Base-by-base conservation (phyloP, 148 eudicot species). In the Pharnaceum exiguum region DNA sequence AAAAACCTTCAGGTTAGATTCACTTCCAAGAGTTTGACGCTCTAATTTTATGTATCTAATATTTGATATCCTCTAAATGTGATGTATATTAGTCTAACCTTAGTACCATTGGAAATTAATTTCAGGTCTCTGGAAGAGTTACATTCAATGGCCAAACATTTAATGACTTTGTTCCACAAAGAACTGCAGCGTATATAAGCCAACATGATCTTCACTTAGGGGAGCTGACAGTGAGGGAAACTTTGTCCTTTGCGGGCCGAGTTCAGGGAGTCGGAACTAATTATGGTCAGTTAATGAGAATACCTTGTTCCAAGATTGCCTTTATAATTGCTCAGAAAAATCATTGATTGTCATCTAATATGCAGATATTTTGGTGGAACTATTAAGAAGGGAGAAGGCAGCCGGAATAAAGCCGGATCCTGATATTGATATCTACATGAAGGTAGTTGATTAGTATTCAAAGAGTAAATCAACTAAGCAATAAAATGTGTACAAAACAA, bases 141-240 rank as follows among this genome's bases (percentile, higher is more conserved):
- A 75, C 81, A 0, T 83, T 77, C 55, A 83, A 83, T 59, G 90
- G 90, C 4, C 70, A 71, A 44, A 79, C 62, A 24, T 71, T 80
- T 76, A 23, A 65, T 25, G 90, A 83, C 27, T 83, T 80, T 68
- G 86, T 83, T 17, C 83, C 90, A 24, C 86, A 77, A 49, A 75
- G 82, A 45, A 67, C 86, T 29, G 70, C 90, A 6, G 86, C 90
- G 19, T 83, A 83, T 51, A 80, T 76, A 46, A 80, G 86, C 27
- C 90, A 83, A 42, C 42, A 78, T 71, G 90, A 83, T 58, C 67
- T 83, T 37, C 90, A 83, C 43, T 68, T 75, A 39, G 83, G 81
- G 47, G 82, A 79, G 71, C 13, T 83, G 83, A 83, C 90, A 10
- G 90, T 80, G 15, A 70, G 86, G 67, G 90, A 83, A 65, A 83